phyloP scores from a whole-genome alignment of 2,329 filamentous ascomycete genomes.

The Fusarium sp. region DNA sequence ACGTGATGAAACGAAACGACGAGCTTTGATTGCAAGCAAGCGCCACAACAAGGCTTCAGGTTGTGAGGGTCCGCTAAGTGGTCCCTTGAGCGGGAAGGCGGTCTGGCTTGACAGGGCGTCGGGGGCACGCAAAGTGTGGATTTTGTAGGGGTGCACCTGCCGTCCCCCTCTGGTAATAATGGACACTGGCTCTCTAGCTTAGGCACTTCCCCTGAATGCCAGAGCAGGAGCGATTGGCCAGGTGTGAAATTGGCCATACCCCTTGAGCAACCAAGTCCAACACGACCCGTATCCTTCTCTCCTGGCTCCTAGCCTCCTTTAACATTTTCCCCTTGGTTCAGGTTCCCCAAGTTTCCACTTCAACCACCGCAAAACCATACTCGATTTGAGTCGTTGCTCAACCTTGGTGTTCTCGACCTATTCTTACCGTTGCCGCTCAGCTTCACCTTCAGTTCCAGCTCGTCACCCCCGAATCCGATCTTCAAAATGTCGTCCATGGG shows the following conservation, averaged over 20 bases:
- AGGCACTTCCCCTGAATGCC: conserved; percentile 46
- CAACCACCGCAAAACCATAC: conserved; percentile 45
- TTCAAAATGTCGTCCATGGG: conserved; percentile 50
- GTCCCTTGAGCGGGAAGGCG: conserved; percentile 42
- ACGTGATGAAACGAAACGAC: conserved; percentile 35
- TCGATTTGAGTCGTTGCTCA: conserved; percentile 41
- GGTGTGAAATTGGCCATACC: conserved; percentile 49
- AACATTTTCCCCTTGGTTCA: conserved; percentile 49
- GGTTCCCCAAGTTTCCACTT: conserved; percentile 44
- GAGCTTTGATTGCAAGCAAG: conserved; percentile 30
- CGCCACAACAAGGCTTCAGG: conserved; percentile 25
- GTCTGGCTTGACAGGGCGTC: conserved; percentile 43
- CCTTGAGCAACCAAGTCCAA: conserved; percentile 43
- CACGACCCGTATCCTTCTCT: conserved; percentile 45
- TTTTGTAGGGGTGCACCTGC: conserved; percentile 29
- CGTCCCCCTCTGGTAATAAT: conserved; percentile 18
- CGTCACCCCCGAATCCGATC: conserved; percentile 31
- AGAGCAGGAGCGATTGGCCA: conserved; percentile 49
- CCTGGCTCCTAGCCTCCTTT: conserved; percentile 46
- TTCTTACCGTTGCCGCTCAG: conserved; percentile 33
- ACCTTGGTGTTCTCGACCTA: conserved; percentile 36
- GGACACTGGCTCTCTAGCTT: conserved; percentile 28
- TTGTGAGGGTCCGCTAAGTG: conserved; percentile 33
- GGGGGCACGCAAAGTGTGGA: conserved; percentile 28
- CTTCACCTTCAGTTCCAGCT: conserved; percentile 28